Evolutionary conservation across 371 early-diverging fungal genomes (phyloP), one percentile per base, ranked within the genome.

Genomic region (Gilbertella persicaria): DNA sequence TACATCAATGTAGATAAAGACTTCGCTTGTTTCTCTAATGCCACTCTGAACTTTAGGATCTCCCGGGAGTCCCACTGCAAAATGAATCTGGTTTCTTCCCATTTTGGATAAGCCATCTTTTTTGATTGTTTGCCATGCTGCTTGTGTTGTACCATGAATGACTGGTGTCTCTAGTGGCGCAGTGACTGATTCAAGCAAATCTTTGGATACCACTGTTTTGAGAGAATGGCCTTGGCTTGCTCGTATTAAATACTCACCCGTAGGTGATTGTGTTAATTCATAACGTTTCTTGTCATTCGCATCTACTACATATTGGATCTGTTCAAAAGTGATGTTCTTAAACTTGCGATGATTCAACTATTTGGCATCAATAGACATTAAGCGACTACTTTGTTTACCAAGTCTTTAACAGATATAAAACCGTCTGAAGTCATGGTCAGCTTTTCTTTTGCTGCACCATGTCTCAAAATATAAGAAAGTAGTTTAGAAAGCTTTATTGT

Each of bases 201-300:
- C 71, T 4, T 82, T 62, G 0, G 69, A 7, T 35, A 75, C 40
- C 4, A 63, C 44, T 5, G 40, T 20, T 5, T 53, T 49, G 14
- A 93, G 28, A 13, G 85, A 83, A 62, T 95, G 95, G 3, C 95
- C 96, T 69, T 96, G 95, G 48, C 87, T 90, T 4, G 95, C 95
- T 25, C 90, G 78, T 41, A 95, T 89, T 53, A 55, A 73, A 80
- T 83, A 89, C 13, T 20, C 52, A n/a, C 30, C 58, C 8, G 66
- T 67, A 10, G 23, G 6, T 20, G 24, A 20, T 67, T 67, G 39
- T 4, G 58, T 35, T 17, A 95, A 53, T 36, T 75, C 65, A 53
- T 74, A 96, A 10, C 96, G 80, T 62, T 92, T 82, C 68, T 96
- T 96, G 54, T 88, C 88, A 60, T 91, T 91, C 13, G 66, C 68